phyloP scores from a whole-genome alignment of 768 basidiomycete genomes.

The Phaeolepiota aurea region DNA sequence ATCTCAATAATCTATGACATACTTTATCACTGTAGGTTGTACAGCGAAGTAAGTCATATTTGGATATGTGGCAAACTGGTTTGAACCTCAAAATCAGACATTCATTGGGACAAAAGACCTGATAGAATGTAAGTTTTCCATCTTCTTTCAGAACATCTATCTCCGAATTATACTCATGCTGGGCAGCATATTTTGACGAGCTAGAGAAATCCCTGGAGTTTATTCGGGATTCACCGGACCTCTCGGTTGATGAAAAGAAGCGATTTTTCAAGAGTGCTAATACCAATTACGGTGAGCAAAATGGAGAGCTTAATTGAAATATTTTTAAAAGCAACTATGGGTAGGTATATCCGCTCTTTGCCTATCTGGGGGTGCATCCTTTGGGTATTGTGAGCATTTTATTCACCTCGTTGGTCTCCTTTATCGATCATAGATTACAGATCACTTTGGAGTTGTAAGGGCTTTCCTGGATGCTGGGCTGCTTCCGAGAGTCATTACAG shows the following conservation, averaged over 20 bases:
- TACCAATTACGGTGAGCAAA: constrained; percentile 69
- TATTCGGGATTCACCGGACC: constrained; percentile 62
- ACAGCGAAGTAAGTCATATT: constrained; percentile 72
- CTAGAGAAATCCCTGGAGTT: constrained; percentile 69
- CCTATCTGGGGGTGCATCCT: constrained; percentile 91
- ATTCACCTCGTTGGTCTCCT: neutral
- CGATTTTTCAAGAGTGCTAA: constrained; percentile 87
- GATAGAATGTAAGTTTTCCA: constrained; percentile 60
- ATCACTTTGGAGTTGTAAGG: constrained; percentile 86
- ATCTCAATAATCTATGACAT: neutral
- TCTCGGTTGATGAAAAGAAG: constrained; percentile 83
- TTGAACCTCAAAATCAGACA: constrained; percentile 42
- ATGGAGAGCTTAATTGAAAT: too few relatives aligned
- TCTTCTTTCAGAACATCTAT: neutral
- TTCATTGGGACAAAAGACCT: constrained; percentile 87
- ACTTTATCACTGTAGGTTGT: constrained; percentile 45
- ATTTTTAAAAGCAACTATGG: too few relatives aligned
- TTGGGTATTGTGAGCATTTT: constrained; percentile 76
- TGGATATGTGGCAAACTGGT: neutral
- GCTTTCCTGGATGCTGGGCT: constrained; percentile 84
- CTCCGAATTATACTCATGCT: constrained; percentile 5
- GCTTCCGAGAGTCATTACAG: constrained; percentile 88
- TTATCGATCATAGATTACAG: constrained; percentile 22
- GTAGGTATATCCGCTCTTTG: constrained; percentile 77
- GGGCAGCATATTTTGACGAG: constrained; percentile 72